A percentile compares a stretch with the other conserved stretches of the same genome.
Evolutionary conservation across 805 yeast genomes (phyloP).

Genomic region (Cyberlindnera sargentensis): DNA sequence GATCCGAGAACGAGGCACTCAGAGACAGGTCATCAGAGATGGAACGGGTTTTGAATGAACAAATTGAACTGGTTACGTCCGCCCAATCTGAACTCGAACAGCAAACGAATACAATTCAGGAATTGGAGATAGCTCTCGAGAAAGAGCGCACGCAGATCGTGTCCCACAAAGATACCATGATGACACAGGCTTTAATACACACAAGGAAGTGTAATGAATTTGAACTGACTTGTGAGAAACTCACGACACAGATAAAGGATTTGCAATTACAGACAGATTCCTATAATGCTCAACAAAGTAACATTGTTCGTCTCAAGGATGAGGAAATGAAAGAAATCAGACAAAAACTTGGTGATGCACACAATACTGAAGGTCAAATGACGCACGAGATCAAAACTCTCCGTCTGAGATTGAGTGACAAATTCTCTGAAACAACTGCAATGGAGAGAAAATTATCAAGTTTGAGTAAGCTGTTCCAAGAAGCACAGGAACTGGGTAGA

Average conservation of each 20-base stretch:
- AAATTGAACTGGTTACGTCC: slow-evolving; percentile 2
- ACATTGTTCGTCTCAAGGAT: slow-evolving; percentile 7
- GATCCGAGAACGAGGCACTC: neutral
- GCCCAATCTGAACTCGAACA: slow-evolving; percentile 5
- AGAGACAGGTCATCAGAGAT: neutral
- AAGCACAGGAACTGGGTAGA: slow-evolving; percentile 3
- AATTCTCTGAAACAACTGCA: neutral
- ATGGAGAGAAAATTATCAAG: slow-evolving; percentile 3
- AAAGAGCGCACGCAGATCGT: neutral
- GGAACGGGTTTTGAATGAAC: slow-evolving; percentile 1
- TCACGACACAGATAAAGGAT: neutral
- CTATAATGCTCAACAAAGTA: neutral
- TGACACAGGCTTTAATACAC: neutral
- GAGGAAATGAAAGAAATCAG: slow-evolving; percentile 13
- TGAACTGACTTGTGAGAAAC: neutral
- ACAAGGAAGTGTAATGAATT: slow-evolving; percentile 3
- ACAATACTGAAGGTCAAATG: neutral
- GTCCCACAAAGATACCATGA: neutral
- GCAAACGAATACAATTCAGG: neutral
- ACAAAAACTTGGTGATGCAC: neutral
- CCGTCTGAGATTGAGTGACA: slow-evolving; percentile 9
- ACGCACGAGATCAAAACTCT: neutral
- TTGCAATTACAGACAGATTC: neutral
- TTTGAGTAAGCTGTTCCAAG: slow-evolving; percentile 1
- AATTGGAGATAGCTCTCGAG: neutral